Conservation (phyloP, 352 stramenopile species). For the Albugo laibachii region DNA sequence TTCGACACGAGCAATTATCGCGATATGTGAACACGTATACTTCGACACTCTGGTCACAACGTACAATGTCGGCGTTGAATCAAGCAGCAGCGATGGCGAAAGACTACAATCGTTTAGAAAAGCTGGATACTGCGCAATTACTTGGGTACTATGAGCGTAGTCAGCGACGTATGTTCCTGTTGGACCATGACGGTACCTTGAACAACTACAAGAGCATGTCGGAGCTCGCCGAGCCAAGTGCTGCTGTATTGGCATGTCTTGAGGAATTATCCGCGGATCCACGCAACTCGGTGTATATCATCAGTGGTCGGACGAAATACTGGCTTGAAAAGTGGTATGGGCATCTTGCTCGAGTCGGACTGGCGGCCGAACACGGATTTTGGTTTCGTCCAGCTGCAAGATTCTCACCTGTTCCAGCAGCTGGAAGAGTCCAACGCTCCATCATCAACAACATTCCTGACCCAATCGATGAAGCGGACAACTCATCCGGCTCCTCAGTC, state of each 20-base stretch:
- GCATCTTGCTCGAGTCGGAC: constrained; percentile 45
- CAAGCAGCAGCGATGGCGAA: constrained; percentile 47
- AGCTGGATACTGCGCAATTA: constrained; percentile 63
- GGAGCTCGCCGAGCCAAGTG: constrained; percentile 34
- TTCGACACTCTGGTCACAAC: constrained; percentile 63
- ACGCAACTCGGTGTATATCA: constrained; percentile 70
- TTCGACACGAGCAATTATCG: constrained; percentile 68
- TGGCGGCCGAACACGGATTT: constrained; percentile 63
- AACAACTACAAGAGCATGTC: constrained; percentile 65
- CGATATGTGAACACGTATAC: constrained; percentile 83
- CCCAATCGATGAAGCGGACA: constrained; percentile 2
- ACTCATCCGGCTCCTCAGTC: no score
- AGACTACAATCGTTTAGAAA: constrained; percentile 77
- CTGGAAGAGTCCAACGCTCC: constrained; percentile 1
- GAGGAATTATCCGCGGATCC: constrained; percentile 46
- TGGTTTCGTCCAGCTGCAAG: constrained; percentile 58
- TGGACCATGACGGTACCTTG: constrained; percentile 76
- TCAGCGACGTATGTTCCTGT: constrained; percentile 54
- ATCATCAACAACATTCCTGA: constrained; percentile 4
- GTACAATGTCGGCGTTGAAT: constrained; percentile 68
- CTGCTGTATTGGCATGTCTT: constrained; percentile 33
- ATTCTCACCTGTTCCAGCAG: constrained; percentile 10
- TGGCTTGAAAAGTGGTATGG: constrained; percentile 70
- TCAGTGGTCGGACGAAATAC: constrained; percentile 62
- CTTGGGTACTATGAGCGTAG: constrained; percentile 71